Evolutionary conservation across 352 stramenopile genomes (phyloP), one percentile per base, ranked within the genome.

Genomic region (Phytophthora citricola): DNA sequence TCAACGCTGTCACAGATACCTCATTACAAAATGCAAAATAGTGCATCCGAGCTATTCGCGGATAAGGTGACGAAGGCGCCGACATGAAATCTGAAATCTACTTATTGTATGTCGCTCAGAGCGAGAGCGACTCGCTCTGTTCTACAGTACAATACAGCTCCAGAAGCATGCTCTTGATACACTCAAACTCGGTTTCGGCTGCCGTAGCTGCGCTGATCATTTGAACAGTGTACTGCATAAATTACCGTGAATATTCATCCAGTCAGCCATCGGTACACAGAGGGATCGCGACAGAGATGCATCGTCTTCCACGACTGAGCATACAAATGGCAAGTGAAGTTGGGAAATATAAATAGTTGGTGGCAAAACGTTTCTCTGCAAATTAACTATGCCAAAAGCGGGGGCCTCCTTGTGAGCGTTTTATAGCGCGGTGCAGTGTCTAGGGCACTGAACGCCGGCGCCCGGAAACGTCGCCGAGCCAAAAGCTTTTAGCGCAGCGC

Each of bases 391-490:
- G 50, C 3, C 49, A 58, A 58, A 58, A 58, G 8, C 17, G 26
- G 24, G 26, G 38, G 26, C 15, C 8, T 46, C 26, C 3, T 15
- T 29, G 26, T 24, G 34, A 4, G 31, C 27, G 32, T 65, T 64
- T 57, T 57, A 43, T 57, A 41, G 45, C 56, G 7, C 32, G 5
- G 20, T 24, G 39, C 40, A 14, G 53, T 12, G 27, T 43, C 49
- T 31, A 51, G 45, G 29, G 27, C 46, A 22, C 46, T 53, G 46
- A 53, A 43, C n/a, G 12, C 12, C 45, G 4, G 47, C 47, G 34
- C 15, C 22, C 36, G 58, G 52, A 63, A 67, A 63, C 60, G 60
- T 63, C 60, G 60, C 41, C 48, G 45, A 58, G 54, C 54, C 24
- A 54, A 39, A 31, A 39, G 29, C 38, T 50, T 29, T 38, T 15